Evolutionary conservation across 164 flowering plant species (phyloP).

Genomic region (Cinnamomum micranthum): DNA sequence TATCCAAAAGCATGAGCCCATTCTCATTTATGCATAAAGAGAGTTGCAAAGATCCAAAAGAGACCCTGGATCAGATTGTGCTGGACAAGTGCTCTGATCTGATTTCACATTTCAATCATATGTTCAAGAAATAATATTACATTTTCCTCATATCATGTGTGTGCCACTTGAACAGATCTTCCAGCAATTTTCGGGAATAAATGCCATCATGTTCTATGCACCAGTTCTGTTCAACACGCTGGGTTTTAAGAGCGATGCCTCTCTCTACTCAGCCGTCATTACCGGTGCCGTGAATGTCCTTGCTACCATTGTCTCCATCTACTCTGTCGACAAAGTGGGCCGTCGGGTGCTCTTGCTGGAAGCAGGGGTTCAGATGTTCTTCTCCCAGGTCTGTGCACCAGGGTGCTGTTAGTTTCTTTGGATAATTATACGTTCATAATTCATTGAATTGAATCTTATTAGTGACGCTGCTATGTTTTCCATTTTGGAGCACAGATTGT

Average conservation of each 20-base stretch:
- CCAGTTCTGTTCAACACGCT: slow-evolving; percentile 79
- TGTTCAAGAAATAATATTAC: neutral
- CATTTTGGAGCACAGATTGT: slow-evolving; percentile 17
- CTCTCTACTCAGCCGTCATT: slow-evolving; percentile 85
- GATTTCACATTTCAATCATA: neutral
- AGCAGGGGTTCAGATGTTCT: slow-evolving; percentile 92
- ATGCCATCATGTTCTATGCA: slow-evolving; percentile 96
- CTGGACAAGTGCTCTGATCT: too few relatives aligned
- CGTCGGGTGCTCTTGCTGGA: slow-evolving; percentile 71
- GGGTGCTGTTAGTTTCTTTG: neutral
- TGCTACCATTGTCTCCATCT: slow-evolving; percentile 81
- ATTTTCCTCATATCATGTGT: neutral
- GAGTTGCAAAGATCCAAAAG: too few relatives aligned
- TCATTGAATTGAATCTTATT: neutral
- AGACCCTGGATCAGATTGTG: too few relatives aligned
- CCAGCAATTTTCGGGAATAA: slow-evolving; percentile 93
- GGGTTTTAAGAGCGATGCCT: slow-evolving; percentile 64
- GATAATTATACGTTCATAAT: too few relatives aligned
- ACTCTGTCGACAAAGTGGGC: slow-evolving; percentile 87
- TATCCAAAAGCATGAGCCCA: too few relatives aligned
- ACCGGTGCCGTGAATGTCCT: slow-evolving; percentile 86
- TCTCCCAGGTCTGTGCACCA: slow-evolving; percentile 45
- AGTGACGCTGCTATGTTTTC: neutral
- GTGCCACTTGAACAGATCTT: slow-evolving; percentile 49
- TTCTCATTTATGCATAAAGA: too few relatives aligned